phyloP scores from a whole-genome alignment of 306 rosid genomes.

The Inga oerstediana region DNA sequence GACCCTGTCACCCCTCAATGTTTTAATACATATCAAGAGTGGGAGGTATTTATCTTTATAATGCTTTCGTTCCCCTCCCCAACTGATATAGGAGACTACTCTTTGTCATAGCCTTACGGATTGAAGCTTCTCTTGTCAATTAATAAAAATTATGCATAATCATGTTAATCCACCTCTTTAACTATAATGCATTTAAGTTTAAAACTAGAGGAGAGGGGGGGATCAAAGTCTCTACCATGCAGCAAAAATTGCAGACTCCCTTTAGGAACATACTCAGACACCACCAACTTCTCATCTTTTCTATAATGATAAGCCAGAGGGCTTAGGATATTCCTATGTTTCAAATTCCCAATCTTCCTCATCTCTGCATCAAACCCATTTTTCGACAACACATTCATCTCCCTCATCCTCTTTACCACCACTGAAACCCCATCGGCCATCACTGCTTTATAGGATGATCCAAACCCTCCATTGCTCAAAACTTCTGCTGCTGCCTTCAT shows the following conservation, averaged over 20 bases:
- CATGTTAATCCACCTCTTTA: background rate
- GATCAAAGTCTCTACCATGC: conserved; percentile 50
- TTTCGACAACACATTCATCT: conserved; percentile 62
- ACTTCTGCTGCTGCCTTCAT: conserved; percentile 85
- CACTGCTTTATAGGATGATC: conserved; percentile 82
- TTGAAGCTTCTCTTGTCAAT: background rate
- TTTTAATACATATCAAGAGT: too few relatives aligned
- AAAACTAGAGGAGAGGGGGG: background rate
- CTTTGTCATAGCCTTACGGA: background rate
- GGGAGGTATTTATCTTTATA: too few relatives aligned
- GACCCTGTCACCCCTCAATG: fast-evolving
- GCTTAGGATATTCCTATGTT: conserved; percentile 62
- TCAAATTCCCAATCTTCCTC: conserved; percentile 40
- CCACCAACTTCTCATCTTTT: conserved; percentile 66
- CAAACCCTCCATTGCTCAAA: conserved; percentile 69
- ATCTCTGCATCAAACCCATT: conserved; percentile 72
- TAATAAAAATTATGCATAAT: background rate
- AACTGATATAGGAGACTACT: too few relatives aligned
- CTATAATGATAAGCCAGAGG: conserved; percentile 78
- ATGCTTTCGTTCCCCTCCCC: too few relatives aligned
- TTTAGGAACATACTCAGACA: conserved; percentile 65
- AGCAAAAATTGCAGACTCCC: conserved; percentile 60
- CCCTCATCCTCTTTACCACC: conserved; percentile 81
- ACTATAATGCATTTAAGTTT: background rate
- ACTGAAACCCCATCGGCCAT: conserved; percentile 79